Evolutionary conservation across 257 asterid genomes (phyloP).

Genomic region (Phtheirospermum japonicum): DNA sequence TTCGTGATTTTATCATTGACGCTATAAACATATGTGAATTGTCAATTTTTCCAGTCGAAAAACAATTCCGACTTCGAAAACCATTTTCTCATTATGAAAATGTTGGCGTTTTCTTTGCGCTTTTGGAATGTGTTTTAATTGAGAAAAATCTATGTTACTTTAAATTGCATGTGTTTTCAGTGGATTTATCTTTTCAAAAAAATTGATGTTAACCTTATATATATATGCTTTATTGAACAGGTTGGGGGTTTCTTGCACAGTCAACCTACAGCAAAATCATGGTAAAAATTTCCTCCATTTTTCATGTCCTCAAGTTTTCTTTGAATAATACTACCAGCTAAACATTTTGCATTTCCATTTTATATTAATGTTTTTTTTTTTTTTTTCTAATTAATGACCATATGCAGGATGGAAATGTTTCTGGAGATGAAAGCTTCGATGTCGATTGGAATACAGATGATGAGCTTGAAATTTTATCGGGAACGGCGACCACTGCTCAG

Average conservation of each 20-base stretch:
- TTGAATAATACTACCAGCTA: not conserved
- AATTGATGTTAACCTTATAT: too few relatives aligned
- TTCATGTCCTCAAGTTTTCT: not conserved
- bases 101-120: not conserved
- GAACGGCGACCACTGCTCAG: constrained; percentile 29
- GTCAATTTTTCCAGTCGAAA: too few relatives aligned
- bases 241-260: not conserved
- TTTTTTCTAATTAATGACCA: not conserved
- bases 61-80: not conserved
- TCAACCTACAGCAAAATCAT: not conserved
- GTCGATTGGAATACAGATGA: constrained; percentile 59
- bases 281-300: not conserved
- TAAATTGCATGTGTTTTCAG: not conserved
- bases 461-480: constrained; percentile 34
- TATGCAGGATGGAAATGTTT: constrained; percentile 30
- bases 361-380: not conserved
- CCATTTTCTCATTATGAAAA: not conserved
- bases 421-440: constrained; percentile 31
- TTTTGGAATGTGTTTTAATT: not conserved
- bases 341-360: not conserved
- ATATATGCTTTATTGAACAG: not conserved
- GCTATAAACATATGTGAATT: constrained; percentile 1
- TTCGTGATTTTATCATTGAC: too few relatives aligned
- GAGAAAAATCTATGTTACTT: too few relatives aligned
- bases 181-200: too few relatives aligned